Conservation (phyloP, 2,329 filamentous ascomycete species). For the Didymella lethalis region DNA sequence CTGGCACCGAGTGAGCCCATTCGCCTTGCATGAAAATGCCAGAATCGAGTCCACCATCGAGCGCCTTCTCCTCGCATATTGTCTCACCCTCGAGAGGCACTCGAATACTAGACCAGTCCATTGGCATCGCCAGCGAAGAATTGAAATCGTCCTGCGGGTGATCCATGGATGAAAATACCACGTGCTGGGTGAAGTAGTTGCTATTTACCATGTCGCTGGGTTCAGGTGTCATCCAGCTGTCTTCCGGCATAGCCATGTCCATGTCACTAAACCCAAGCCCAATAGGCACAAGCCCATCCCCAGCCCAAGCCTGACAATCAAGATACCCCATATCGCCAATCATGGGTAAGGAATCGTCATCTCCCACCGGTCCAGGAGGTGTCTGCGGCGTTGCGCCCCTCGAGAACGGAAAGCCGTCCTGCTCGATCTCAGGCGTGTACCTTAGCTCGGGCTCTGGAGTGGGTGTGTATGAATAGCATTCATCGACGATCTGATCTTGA, state of each 20-base stretch:
- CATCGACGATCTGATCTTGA: slow-evolving; percentile 33
- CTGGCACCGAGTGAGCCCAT: slow-evolving; percentile 46
- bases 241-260: slow-evolving; percentile 29
- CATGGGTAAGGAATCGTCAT: slow-evolving; percentile 34
- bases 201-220: slow-evolving; percentile 26
- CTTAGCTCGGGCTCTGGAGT: slow-evolving; percentile 35
- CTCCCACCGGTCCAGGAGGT: slow-evolving; percentile 35
- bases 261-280: slow-evolving; percentile 34
- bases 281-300: slow-evolving; percentile 30
- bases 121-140: neutral
- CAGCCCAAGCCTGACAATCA: slow-evolving; percentile 34
- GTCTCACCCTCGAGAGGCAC: neutral
- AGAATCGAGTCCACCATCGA: slow-evolving; percentile 14
- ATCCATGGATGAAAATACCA: neutral
- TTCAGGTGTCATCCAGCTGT: slow-evolving; percentile 23
- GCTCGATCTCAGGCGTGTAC: slow-evolving; percentile 29
- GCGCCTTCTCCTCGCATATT: neutral
- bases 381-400: slow-evolving; percentile 43
- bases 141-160: neutral
- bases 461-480: slow-evolving; percentile 35
- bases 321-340: slow-evolving; percentile 35
- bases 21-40: slow-evolving; percentile 53
- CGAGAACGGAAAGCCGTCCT: slow-evolving; percentile 29
- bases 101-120: neutral
- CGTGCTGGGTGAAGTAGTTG: slow-evolving; percentile 10